Percentiles rank a stretch among this genome's conserved stretches.
phyloP scores from a whole-genome alignment of 495 filamentous ascomycete genomes.

The Talaromyces wortmannii region DNA sequence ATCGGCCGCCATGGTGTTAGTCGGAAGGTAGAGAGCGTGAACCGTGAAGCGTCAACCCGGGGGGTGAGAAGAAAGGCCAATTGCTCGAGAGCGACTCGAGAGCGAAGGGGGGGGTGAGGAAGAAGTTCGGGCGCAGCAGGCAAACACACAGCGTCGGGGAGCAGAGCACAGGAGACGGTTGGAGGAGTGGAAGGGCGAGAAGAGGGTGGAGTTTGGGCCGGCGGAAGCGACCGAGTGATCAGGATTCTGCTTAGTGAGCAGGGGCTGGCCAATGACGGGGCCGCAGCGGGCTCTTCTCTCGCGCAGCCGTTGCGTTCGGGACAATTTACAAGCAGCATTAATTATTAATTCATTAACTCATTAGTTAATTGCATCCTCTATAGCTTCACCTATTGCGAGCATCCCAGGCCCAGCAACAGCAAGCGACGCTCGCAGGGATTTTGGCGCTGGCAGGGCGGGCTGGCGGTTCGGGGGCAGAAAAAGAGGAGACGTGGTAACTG shows the following conservation, averaged over 20 bases:
- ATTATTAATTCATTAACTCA: neutral
- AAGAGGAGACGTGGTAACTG: neutral
- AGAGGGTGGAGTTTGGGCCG: neutral
- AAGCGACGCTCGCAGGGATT: no score
- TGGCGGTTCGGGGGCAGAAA: neutral
- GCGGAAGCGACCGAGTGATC: neutral
- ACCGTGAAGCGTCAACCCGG: neutral
- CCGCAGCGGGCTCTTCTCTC: neutral
- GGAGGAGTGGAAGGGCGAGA: conserved; percentile 6
- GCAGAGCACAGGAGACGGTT: conserved; percentile 7
- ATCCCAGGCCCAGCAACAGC: neutral
- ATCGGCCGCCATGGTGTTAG: conserved; percentile 47
- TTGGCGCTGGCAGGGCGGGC: no score
- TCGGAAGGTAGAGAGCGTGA: conserved; percentile 1
- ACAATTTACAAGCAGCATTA: neutral
- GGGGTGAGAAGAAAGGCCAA: conserved; percentile 11
- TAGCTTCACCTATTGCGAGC: neutral
- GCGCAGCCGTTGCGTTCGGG: no score
- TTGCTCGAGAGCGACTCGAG: conserved; percentile 12
- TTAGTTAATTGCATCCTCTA: neutral
- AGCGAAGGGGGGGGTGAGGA: conserved; percentile 1
- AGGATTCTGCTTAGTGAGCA: conserved; percentile 3
- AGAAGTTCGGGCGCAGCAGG: conserved; percentile 2
- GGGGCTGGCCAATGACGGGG: neutral
- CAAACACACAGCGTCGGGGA: conserved; percentile 3